Evolutionary conservation across 2,329 filamentous ascomycete species (phyloP).

Genomic region (Arthroderma sp.): DNA sequence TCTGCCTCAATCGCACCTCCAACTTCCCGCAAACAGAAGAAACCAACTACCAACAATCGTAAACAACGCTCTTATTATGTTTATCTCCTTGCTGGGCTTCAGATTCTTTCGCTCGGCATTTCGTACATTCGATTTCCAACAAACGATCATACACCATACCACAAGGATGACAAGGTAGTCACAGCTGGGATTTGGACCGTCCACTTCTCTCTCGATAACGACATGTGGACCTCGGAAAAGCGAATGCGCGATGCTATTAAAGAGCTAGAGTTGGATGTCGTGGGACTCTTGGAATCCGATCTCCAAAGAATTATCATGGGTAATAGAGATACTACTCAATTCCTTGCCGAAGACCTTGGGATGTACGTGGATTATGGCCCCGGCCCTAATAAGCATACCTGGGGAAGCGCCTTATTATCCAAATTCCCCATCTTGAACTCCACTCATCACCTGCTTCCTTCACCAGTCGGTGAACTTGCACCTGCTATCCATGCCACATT

Average conservation of each 20-base stretch:
- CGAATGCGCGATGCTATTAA: constrained; percentile 84
- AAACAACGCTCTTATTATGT: constrained; percentile 54
- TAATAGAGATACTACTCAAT: constrained; percentile 91
- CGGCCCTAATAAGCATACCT: constrained; percentile 97
- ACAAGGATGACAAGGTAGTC: constrained; percentile 71
- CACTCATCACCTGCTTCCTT: constrained; percentile 87
- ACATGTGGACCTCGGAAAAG: constrained; percentile 96
- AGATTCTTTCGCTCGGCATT: constrained; percentile 64
- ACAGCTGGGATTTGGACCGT: constrained; percentile 98
- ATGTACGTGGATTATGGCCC: constrained; percentile 99
- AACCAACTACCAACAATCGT: constrained; percentile 26
- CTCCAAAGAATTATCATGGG: constrained; percentile 98
- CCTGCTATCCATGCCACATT: constrained; percentile 95
- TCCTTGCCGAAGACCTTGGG: constrained; percentile 85
- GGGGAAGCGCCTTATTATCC: constrained; percentile 82
- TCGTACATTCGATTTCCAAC: constrained; percentile 86
- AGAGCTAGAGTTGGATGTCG: constrained; percentile 91
- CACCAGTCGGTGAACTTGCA: constrained; percentile 84
- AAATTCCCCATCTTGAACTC: constrained; percentile 98
- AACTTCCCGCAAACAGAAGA: constrained; percentile 24
- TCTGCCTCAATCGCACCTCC: constrained; percentile 46
- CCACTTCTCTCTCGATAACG: constrained; percentile 93
- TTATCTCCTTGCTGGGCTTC: constrained; percentile 60
- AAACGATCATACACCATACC: constrained; percentile 83
- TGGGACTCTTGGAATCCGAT: constrained; percentile 88